A percentile compares a stretch with the other conserved stretches of the same genome.
These are phyloP conservation scores for Carpinus viminea DNA, from an alignment of 306 rosid genomes.

Conservation along the genomic window DNA sequence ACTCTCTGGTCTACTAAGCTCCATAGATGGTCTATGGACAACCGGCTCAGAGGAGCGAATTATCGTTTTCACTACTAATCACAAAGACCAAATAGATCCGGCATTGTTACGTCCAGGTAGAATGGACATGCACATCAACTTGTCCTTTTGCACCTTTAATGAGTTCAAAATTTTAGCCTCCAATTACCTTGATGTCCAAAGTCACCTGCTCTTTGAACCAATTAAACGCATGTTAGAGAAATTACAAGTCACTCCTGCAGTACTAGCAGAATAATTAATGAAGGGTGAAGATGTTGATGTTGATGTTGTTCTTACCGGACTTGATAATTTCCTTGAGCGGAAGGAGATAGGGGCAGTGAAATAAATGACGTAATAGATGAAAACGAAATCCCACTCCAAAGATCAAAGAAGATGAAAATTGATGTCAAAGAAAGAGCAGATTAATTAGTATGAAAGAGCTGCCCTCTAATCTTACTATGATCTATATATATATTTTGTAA, in stretches of 20 bases:
- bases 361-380: not conserved
- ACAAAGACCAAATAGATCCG: slow-evolving; percentile 39
- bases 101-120: slow-evolving; percentile 48
- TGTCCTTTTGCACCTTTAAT: slow-evolving; percentile 38
- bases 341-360: not conserved
- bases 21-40: slow-evolving; percentile 50
- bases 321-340: slow-evolving; percentile 30
- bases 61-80: slow-evolving; percentile 48
- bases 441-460: no score
- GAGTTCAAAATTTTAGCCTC: slow-evolving; percentile 34
- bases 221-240: slow-evolving; percentile 25
- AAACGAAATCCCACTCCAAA: no score
- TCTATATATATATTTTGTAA: no score
- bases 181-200: slow-evolving; percentile 36
- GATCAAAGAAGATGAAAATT: no score
- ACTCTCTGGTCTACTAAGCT: slow-evolving; percentile 34
- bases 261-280: slow-evolving; percentile 48
- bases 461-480: no score
- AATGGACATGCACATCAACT: slow-evolving; percentile 48
- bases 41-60: slow-evolving; percentile 52
- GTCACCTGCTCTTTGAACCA: not conserved
- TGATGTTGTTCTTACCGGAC: slow-evolving; percentile 24
- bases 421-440: no score
- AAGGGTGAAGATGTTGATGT: slow-evolving; percentile 36
- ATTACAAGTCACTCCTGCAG: slow-evolving; percentile 39